Conservation (phyloP, 768 basidiomycete genomes). For the Sarcodon sp. region DNA sequence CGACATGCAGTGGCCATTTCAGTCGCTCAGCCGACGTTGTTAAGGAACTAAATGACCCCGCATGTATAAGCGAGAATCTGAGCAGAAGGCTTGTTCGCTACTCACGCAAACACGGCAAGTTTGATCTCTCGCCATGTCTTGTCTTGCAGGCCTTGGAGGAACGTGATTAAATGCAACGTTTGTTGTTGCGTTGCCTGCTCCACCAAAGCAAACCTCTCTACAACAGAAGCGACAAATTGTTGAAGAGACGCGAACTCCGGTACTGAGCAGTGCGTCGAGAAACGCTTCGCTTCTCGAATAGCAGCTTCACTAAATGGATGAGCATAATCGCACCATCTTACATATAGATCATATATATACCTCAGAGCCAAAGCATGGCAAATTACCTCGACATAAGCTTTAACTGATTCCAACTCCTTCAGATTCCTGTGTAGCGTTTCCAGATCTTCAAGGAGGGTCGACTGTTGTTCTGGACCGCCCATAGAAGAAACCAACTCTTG, state of each 20-base stretch:
- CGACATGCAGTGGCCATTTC: conserved; percentile 74
- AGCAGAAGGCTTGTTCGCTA: conserved; percentile 6
- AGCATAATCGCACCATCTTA: not conserved
- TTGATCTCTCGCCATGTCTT: conserved; percentile 75
- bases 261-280: conserved; percentile 26
- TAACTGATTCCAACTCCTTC: conserved; percentile 65
- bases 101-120: conserved; percentile 46
- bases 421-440: conserved; percentile 68
- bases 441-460: conserved; percentile 72
- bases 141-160: conserved; percentile 50
- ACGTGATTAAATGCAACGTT: conserved; percentile 43
- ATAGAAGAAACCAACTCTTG: conserved; percentile 49
- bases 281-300: conserved; percentile 32
- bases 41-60: conserved; percentile 34
- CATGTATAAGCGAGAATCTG: conserved; percentile 1
- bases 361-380: conserved; percentile 60
- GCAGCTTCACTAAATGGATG: conserved; percentile 39
- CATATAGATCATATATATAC: conserved; percentile 24
- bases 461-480: conserved; percentile 28
- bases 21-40: conserved; percentile 55
- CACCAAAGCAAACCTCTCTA: conserved; percentile 26
- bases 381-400: conserved; percentile 64
- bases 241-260: conserved; percentile 50
- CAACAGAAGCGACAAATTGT: conserved; percentile 40
- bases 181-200: conserved; percentile 34